Evolutionary conservation across 148 eudicot genomes (phyloP), one percentile per base, ranked within the genome.

Genomic region (Talinum fruticosum): DNA sequence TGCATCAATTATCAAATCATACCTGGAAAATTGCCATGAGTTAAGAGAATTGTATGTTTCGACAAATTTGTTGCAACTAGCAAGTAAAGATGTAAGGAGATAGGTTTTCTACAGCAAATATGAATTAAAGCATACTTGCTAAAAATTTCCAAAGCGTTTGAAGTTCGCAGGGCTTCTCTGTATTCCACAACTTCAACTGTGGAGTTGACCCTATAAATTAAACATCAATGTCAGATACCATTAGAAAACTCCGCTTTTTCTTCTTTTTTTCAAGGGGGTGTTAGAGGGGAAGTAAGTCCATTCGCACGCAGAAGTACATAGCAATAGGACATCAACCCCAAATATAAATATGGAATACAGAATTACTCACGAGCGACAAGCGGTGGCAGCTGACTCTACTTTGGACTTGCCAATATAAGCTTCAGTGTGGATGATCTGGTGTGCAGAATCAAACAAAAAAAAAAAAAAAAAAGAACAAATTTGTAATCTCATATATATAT

Each of bases 311-410:
- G 75, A 69, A 75, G 28, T 34, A 23, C 26, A 32, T 24, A 23
- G 37, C 16, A 73, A 74, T 18, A 41, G 49, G 32, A n/a, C 65
- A 41, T 32, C 41, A 13, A 66, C 36, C 1, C 28, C 62, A 34
- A 47, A n/a, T n/a, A n/a, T 35, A 6, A 64, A 53, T 5, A 21
- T 57, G 18, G 69, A 79, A 79, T 28, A 3, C 51, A 69, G 73
- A 19, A 66, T 70, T 54, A 88, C 97, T 79, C 87, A 96, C 99
- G 91, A 85, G 75, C 82, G 97, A 82, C 99, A 96, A 79, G 99
- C 86, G 78, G 93, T 88, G 76, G 98, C 97, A 76, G 98, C 99
- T 75, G 98, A 96, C 81, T 93, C 93, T 76, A 93, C 99, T 88
- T 96, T 96, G 38, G 99, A 85, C 81, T 79, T 84, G 79, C 99